Percentiles rank a stretch among this genome's conserved stretches.
These are phyloP conservation scores for Aquilaria sinensis DNA, from an alignment of 345 rosid genomes.

Conservation along the genomic window DNA sequence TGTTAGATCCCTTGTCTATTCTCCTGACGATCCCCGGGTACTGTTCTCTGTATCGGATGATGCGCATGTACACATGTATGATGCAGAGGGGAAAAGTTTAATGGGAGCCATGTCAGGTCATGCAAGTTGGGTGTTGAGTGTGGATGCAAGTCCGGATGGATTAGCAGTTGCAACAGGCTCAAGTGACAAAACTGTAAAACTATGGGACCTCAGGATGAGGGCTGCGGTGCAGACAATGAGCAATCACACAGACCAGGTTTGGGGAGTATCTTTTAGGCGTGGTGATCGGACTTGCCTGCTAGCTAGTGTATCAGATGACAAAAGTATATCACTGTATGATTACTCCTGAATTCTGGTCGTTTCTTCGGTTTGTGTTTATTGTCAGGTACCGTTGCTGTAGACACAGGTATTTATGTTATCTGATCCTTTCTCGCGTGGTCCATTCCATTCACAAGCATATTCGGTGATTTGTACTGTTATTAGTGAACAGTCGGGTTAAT, in stretches of 20 bases:
- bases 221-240: constrained; percentile 92
- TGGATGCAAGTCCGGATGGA: constrained; percentile 92
- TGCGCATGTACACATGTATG: constrained; percentile 84
- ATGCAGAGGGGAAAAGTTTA: constrained; percentile 73
- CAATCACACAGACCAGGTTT: constrained; percentile 86
- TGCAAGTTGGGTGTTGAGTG: constrained; percentile 87
- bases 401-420: constrained; percentile 8
- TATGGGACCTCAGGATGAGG: constrained; percentile 95
- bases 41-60: constrained; percentile 90
- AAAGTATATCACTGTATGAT: constrained; percentile 83
- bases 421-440: neutral
- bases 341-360: constrained; percentile 40
- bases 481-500: too few relatives aligned
- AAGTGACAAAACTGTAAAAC: constrained; percentile 86
- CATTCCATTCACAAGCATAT: too few relatives aligned
- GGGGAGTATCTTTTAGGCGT: constrained; percentile 84
- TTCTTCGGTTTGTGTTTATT: neutral
- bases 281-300: constrained; percentile 54
- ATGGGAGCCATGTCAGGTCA: constrained; percentile 86
- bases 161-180: constrained; percentile 85
- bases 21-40: constrained; percentile 64
- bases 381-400: neutral
- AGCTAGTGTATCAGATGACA: constrained; percentile 93
- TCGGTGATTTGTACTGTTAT: too few relatives aligned
- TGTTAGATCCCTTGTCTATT: constrained; percentile 78